A percentile compares a stretch with the other conserved stretches of the same genome.
phyloP scores from a whole-genome alignment of 2,329 filamentous ascomycete genomes.

The Fusarium tanahbumbuense region DNA sequence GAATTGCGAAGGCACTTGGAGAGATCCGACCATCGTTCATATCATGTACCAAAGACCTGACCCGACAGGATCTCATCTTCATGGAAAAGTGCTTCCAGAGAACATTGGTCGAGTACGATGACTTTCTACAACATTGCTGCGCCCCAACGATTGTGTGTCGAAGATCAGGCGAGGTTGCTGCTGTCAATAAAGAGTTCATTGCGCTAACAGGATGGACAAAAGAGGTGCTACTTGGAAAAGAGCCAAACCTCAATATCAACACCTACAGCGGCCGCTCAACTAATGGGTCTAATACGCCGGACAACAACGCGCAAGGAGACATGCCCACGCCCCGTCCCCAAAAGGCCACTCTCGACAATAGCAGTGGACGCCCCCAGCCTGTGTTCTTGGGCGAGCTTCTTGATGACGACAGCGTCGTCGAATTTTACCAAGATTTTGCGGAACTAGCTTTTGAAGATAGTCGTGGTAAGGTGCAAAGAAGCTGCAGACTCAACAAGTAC shows the following conservation, averaged over 20 bases:
- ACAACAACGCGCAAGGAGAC: slow-evolving; percentile 50
- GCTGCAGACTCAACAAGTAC: slow-evolving; percentile 91
- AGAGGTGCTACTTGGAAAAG: slow-evolving; percentile 86
- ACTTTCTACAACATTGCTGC: slow-evolving; percentile 87
- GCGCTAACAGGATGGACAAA: slow-evolving; percentile 95
- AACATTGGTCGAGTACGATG: slow-evolving; percentile 91
- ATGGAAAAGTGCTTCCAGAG: slow-evolving; percentile 98
- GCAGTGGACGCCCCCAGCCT: slow-evolving; percentile 71
- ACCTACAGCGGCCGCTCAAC: slow-evolving; percentile 58
- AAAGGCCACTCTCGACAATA: slow-evolving; percentile 56
- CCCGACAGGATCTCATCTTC: slow-evolving; percentile 89
- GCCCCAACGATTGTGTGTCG: slow-evolving; percentile 93
- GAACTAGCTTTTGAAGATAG: slow-evolving; percentile 93
- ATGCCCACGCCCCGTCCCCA: slow-evolving; percentile 65
- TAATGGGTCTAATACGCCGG: slow-evolving; percentile 52
- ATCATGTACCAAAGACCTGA: slow-evolving; percentile 88
- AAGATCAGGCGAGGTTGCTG: slow-evolving; percentile 92
- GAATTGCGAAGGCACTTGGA: slow-evolving; percentile 87
- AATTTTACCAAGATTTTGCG: slow-evolving; percentile 97
- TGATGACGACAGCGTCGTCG: slow-evolving; percentile 91
- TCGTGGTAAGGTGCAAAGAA: slow-evolving; percentile 83
- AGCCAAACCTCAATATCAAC: slow-evolving; percentile 89
- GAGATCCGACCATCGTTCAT: slow-evolving; percentile 95
- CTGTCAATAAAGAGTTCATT: slow-evolving; percentile 96
- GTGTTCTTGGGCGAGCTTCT: slow-evolving; percentile 93